Evolutionary conservation across 306 rosid species (phyloP).

Genomic region (Glycine soja): DNA sequence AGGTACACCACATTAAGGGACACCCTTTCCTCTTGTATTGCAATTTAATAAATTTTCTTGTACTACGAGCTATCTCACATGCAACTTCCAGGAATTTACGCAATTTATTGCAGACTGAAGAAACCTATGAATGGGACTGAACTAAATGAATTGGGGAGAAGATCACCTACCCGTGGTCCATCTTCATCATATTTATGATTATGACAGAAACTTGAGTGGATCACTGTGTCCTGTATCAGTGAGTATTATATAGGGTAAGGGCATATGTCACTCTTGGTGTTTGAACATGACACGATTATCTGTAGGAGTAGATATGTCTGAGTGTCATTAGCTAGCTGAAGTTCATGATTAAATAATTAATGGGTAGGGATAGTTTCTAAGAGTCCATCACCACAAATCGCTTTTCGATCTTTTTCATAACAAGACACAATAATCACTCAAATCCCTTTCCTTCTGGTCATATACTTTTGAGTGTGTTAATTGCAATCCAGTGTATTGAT

Average conservation of each 20-base stretch:
- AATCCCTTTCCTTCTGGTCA: neutral
- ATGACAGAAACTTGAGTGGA: conserved; percentile 26
- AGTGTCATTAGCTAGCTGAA: neutral
- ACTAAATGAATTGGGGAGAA: conserved; percentile 42
- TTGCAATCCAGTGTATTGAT: neutral
- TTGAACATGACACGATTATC: neutral
- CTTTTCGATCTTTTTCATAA: neutral
- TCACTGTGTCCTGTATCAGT: neutral
- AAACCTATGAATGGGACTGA: conserved; percentile 33
- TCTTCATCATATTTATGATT: conserved; percentile 20
- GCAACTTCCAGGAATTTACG: conserved; percentile 50
- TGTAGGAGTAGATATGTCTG: neutral
- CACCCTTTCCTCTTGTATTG: conserved; percentile 19
- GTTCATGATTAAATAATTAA: neutral
- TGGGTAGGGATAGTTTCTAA: neutral
- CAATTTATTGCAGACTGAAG: conserved; percentile 39
- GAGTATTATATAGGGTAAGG: neutral
- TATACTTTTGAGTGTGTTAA: neutral
- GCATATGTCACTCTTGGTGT: neutral
- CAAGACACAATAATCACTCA: neutral
- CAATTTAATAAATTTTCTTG: conserved; percentile 42
- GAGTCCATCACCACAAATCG: neutral
- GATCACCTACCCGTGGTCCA: conserved; percentile 51
- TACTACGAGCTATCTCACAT: conserved; percentile 45
- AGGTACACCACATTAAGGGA: conserved; percentile 42